Conservation (phyloP, 2,329 filamentous ascomycete species). For the Epichloe aotearoae region DNA sequence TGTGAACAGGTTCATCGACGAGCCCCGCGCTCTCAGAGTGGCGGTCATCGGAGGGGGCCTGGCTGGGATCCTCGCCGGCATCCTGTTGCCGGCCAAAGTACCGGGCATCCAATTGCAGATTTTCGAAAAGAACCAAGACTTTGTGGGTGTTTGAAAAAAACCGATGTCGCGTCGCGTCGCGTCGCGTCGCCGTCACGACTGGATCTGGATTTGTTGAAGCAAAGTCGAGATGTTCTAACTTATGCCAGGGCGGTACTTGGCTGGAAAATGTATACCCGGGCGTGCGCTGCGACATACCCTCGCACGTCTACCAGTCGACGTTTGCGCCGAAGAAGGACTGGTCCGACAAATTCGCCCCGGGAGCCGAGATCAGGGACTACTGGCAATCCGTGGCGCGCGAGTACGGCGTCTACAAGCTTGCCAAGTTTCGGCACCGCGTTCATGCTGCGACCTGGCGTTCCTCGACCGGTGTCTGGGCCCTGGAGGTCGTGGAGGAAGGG, state of each 20-base stretch:
- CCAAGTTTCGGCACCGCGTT: conserved; percentile 43
- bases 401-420: conserved; percentile 47
- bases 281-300: conserved; percentile 54
- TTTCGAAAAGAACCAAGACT: conserved; percentile 54
- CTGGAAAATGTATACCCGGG: conserved; percentile 48
- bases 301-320: conserved; percentile 56
- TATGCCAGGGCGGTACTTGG: conserved; percentile 36
- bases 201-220: not conserved
- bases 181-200: no score
- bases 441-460: conserved; percentile 42
- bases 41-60: conserved; percentile 25
- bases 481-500: conserved; percentile 25
- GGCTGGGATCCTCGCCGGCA: conserved; percentile 38
- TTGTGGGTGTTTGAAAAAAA: conserved; percentile 32
- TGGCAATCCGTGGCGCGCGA: conserved; percentile 50
- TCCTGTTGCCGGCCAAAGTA: conserved; percentile 54
- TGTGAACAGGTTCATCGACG: conserved; percentile 21
- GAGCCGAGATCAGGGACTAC: conserved; percentile 53
- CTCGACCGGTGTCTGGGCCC: conserved; percentile 38
- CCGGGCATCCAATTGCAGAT: conserved; percentile 52
- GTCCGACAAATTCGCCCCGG: conserved; percentile 54
- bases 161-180: no score
- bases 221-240: not conserved
- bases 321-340: conserved; percentile 57
- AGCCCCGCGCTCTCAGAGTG: conserved; percentile 20